phyloP scores from a whole-genome alignment of 441 rosid species.

The Syzygium malaccense region DNA sequence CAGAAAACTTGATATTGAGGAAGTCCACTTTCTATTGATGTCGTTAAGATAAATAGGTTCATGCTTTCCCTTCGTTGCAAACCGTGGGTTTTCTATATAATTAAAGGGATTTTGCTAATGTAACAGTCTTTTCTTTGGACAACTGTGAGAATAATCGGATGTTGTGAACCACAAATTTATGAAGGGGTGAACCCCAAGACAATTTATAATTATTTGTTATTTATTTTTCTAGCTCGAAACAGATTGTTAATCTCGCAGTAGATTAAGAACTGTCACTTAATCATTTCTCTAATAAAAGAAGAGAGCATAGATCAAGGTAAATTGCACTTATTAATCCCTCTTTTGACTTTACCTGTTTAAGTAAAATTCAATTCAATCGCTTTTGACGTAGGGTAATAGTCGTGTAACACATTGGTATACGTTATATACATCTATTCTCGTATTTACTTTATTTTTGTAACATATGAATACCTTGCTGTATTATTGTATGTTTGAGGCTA shows the following conservation, averaged over 20 bases:
- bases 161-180: too few relatives aligned
- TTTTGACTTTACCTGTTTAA: accelerated
- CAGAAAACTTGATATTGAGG: accelerated
- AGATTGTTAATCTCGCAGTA: too few relatives aligned
- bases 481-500: background rate
- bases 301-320: accelerated
- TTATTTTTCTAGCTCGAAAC: too few relatives aligned
- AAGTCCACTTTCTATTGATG: accelerated
- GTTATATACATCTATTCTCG: background rate
- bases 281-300: background rate
- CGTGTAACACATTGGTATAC: too few relatives aligned
- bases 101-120: too few relatives aligned
- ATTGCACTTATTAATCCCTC: accelerated
- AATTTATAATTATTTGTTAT: too few relatives aligned
- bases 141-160: too few relatives aligned
- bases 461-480: too few relatives aligned
- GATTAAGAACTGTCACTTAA: too few relatives aligned
- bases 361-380: background rate
- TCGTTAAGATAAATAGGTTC: background rate
- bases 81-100: accelerated
- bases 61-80: background rate
- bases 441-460: background rate
- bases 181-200: accelerated
- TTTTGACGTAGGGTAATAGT: accelerated
- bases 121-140: too few relatives aligned